A percentile compares a stretch with the other conserved stretches of the same genome.
These are phyloP conservation scores for Luffa acutangula DNA, from an alignment of 306 rosid species.

Conservation along the genomic window DNA sequence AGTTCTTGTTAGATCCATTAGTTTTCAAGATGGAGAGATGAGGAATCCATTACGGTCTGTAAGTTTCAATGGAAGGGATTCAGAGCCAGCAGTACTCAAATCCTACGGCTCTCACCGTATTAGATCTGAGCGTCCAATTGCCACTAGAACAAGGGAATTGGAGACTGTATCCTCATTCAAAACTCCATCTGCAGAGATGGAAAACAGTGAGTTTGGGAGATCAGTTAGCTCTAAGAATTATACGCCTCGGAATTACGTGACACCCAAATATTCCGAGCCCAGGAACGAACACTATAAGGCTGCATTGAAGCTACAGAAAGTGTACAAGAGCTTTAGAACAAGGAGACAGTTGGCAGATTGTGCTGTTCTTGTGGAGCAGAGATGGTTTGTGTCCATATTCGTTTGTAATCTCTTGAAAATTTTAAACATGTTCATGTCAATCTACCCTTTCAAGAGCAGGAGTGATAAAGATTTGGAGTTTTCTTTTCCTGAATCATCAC, in stretches of 20 bases:
- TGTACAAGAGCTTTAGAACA: constrained; percentile 85
- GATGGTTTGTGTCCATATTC: constrained; percentile 45
- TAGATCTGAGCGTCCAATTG: constrained; percentile 28
- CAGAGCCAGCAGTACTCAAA: constrained; percentile 10
- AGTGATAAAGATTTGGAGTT: not conserved
- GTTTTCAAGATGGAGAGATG: constrained; percentile 14
- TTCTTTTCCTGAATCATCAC: not conserved
- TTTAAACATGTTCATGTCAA: constrained; percentile 1
- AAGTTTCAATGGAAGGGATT: constrained; percentile 26
- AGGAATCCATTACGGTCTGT: constrained; percentile 19
- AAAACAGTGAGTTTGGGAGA: constrained; percentile 25
- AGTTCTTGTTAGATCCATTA: constrained; percentile 19
- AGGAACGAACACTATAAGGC: constrained; percentile 28
- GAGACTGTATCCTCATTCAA: constrained; percentile 24
- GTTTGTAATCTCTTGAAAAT: not conserved
- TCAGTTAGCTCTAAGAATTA: constrained; percentile 18
- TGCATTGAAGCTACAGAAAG: constrained; percentile 77
- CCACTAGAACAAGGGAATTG: constrained; percentile 29
- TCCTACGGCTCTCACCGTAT: constrained; percentile 22
- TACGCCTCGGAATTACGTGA: not conserved
- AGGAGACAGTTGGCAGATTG: constrained; percentile 81
- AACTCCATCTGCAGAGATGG: constrained; percentile 26
- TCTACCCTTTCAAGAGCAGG: constrained; percentile 2
- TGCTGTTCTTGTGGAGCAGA: constrained; percentile 81
- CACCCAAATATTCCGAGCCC: constrained; percentile 13